These are phyloP conservation scores for Diaporthe sp. DNA, from an alignment of 2,329 filamentous ascomycete genomes.

Conservation along the genomic window DNA sequence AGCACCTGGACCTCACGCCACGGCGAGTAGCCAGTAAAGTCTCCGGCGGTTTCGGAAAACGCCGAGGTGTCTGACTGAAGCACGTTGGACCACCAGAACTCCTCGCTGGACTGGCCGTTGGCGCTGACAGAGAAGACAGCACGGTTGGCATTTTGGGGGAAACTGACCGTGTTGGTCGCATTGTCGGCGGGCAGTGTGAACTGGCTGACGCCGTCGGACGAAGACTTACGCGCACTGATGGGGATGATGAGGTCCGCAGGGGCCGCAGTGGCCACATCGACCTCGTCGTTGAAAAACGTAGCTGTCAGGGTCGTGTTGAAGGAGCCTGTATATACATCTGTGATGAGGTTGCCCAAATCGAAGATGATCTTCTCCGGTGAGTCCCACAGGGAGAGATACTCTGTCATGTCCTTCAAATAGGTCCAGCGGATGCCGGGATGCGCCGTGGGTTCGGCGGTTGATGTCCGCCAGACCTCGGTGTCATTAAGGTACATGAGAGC, in stretches of 20 bases:
- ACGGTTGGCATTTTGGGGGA: conserved; percentile 76
- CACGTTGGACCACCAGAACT: conserved; percentile 90
- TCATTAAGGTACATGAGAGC: conserved; percentile 83
- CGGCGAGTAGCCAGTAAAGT: conserved; percentile 76
- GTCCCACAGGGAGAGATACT: conserved; percentile 78
- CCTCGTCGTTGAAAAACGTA: conserved; percentile 71
- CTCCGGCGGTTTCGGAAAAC: conserved; percentile 70
- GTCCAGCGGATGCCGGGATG: conserved; percentile 79
- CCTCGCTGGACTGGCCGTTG: conserved; percentile 81
- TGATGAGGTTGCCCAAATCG: conserved; percentile 81
- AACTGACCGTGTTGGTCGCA: conserved; percentile 68
- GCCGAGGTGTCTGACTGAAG: conserved; percentile 70
- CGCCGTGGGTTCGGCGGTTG: conserved; percentile 81
- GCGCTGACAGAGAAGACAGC: conserved; percentile 84
- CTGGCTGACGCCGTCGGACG: conserved; percentile 69
- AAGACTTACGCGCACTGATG: conserved; percentile 68
- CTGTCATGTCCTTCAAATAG: conserved; percentile 84
- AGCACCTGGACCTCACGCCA: conserved; percentile 84
- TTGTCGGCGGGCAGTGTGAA: conserved; percentile 76
- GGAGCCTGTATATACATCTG: conserved; percentile 77
- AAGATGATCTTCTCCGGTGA: conserved; percentile 81
- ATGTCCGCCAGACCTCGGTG: conserved; percentile 85
- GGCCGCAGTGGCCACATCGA: conserved; percentile 54
- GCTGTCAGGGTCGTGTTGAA: conserved; percentile 83
- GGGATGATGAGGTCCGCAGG: conserved; percentile 78